These are phyloP conservation scores for Linaria vulgaris DNA, from an alignment of 257 asterid species.

Conservation along the genomic window DNA sequence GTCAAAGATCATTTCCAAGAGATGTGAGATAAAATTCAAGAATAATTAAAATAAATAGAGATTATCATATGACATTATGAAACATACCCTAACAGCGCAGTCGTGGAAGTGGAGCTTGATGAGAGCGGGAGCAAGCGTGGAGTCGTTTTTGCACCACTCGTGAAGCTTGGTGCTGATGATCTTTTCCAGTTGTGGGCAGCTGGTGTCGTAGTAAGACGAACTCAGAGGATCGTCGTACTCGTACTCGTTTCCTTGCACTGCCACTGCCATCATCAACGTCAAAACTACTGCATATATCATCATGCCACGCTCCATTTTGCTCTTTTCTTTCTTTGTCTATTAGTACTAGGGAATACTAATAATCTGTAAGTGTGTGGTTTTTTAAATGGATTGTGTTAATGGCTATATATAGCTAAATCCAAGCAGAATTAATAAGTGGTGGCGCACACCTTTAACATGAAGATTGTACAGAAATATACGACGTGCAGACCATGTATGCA, in stretches of 20 bases:
- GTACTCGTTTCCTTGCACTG: conserved; percentile 26
- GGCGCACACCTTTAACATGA: too few species aligned
- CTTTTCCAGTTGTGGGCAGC: conserved; percentile 49
- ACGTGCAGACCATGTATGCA: too few species aligned
- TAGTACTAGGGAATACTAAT: too few species aligned
- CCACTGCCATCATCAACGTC: conserved; percentile 6
- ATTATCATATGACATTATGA: not conserved
- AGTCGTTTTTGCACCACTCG: conserved; percentile 46
- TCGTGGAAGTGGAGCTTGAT: conserved; percentile 63
- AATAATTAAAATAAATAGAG: too few species aligned
- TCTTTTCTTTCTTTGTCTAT: not conserved
- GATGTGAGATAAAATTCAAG: too few species aligned
- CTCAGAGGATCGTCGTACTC: conserved; percentile 45
- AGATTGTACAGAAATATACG: too few species aligned
- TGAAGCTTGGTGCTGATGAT: conserved; percentile 39
- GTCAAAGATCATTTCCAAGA: too few species aligned
- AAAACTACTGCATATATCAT: conserved; percentile 2
- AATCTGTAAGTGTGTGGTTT: too few species aligned
- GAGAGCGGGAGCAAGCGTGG: conserved; percentile 57
- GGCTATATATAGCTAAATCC: too few species aligned
- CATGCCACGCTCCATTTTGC: conserved; percentile 1
- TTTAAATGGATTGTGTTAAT: too few species aligned
- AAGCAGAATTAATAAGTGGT: too few species aligned
- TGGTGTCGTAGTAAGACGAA: conserved; percentile 38
- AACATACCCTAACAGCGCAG: conserved; percentile 49